A percentile compares a stretch with the other conserved stretches of the same genome.
Evolutionary conservation across 208 protist genomes (phyloP).

Genomic region (Tritrichomonas musculus): DNA sequence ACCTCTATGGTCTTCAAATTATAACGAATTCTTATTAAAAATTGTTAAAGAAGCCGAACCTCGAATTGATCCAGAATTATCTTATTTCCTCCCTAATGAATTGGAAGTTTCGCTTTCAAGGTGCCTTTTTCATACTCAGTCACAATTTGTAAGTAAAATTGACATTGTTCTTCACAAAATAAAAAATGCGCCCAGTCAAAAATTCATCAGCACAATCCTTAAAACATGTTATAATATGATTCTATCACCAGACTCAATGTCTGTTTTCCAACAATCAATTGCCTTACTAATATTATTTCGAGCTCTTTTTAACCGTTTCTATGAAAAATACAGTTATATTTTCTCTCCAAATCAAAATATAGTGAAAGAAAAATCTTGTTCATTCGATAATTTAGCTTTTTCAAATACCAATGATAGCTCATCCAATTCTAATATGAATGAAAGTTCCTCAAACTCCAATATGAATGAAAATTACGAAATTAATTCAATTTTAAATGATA

Average conservation of each 20-base stretch:
- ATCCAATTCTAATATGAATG: no score
- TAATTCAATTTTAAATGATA: no score
- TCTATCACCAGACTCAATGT: not conserved
- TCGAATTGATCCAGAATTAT: not conserved
- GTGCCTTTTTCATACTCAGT: not conserved
- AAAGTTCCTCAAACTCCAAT: no score
- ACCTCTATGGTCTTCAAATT: not conserved
- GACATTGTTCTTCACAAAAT: not conserved
- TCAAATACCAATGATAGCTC: no score
- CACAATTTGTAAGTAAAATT: not conserved
- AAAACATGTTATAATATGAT: not conserved
- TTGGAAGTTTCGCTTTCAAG: not conserved
- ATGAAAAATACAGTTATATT: not conserved
- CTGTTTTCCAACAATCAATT: not conserved
- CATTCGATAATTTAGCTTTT: no score
- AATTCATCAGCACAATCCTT: not conserved
- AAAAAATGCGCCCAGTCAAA: not conserved
- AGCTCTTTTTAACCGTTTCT: not conserved
- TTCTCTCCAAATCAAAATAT: not conserved
- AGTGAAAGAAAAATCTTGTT: no score
- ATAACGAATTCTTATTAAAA: not conserved
- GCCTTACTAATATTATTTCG: not conserved
- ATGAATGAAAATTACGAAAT: no score
- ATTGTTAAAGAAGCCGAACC: not conserved
- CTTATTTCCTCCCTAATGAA: not conserved